phyloP scores from a whole-genome alignment of 768 basidiomycete species.

The Phanerochaete carnosa region DNA sequence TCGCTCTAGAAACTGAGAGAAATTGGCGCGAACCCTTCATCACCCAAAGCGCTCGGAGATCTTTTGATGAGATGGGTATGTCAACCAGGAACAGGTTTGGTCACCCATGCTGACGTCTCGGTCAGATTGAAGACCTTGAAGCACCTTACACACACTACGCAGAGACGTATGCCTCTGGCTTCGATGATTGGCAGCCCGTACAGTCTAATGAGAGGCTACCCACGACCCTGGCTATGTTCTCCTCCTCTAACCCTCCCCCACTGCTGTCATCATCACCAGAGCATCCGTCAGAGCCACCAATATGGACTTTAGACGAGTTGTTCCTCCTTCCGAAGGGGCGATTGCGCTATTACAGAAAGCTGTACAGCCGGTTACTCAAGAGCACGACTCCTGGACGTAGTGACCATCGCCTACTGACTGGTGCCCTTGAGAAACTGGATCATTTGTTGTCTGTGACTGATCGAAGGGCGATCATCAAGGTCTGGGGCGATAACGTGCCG shows the following conservation, averaged over 20 bases:
- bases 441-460: constrained; percentile 66
- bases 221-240: constrained; percentile 66
- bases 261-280: constrained; percentile 32
- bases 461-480: constrained; percentile 49
- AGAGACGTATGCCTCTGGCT: constrained; percentile 66
- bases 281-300: constrained; percentile 32
- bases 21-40: constrained; percentile 88
- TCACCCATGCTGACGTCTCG: constrained; percentile 3
- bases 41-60: constrained; percentile 92
- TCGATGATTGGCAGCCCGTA: constrained; percentile 83
- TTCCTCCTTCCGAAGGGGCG: constrained; percentile 85
- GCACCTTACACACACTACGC: constrained; percentile 83
- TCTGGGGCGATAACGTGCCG: constrained; percentile 33
- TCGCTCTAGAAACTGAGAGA: constrained; percentile 81
- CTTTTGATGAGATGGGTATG: constrained; percentile 96
- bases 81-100: neutral
- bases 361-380: constrained; percentile 83
- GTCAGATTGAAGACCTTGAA: constrained; percentile 88
- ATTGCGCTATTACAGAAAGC: constrained; percentile 87
- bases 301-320: constrained; percentile 84
- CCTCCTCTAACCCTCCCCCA: constrained; percentile 59
- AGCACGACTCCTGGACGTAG: constrained; percentile 83
- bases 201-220: constrained; percentile 70
- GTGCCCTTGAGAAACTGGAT: constrained; percentile 81
- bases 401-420: constrained; percentile 78